Evolutionary conservation across 768 basidiomycete genomes (phyloP), one percentile per base, ranked within the genome.

Genomic region (Suillus variegatus): DNA sequence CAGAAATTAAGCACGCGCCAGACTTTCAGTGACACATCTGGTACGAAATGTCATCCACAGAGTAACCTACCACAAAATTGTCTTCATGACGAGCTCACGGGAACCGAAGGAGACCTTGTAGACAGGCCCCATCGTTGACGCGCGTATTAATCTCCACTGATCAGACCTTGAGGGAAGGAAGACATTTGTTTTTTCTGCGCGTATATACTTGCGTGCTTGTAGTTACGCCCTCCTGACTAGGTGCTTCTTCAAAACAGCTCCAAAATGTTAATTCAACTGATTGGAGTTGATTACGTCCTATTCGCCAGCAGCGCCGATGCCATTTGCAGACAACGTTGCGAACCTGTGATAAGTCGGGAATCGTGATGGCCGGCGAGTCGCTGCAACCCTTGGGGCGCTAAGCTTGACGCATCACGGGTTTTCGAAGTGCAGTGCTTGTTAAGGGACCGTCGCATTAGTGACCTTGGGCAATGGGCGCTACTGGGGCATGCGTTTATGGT

Each of bases 401-500:
- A 52, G 9, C 18, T 32, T 35, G 28, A 32, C 32, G 32, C 10
- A 54, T 35, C 52, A 12, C 10, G 12, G 32, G 20, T 35, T 35
- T 55, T 10, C 18, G 18, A 32, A 32, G 51, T 18, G 8, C 16
- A 18, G 51, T 9, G 32, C 7, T 52, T 52, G 16, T 2, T 54
- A 9, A 54, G 16, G 8, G 51, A 28, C 25, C 28, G 25, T 54
- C 28, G 12, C 32, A 13, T 20, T 2, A 4, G 7, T 35, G 28
- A 55, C 12, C 18, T 55, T 55, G 55, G n/a, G 10, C 55, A 52
- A 32, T 54, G 52, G 52, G 52, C 52, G 52, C 52, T 54, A 54
- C 32, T 18, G 9, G 5, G 28, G 8, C 14, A 28, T 28, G 22
- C 22, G 22, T 49, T 49, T 49, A 25, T 25, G 25, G 49, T 4